Evolutionary conservation across 2,329 filamentous ascomycete species (phyloP), one percentile per base, ranked within the genome.

Genomic region (Colletotrichum sp.): DNA sequence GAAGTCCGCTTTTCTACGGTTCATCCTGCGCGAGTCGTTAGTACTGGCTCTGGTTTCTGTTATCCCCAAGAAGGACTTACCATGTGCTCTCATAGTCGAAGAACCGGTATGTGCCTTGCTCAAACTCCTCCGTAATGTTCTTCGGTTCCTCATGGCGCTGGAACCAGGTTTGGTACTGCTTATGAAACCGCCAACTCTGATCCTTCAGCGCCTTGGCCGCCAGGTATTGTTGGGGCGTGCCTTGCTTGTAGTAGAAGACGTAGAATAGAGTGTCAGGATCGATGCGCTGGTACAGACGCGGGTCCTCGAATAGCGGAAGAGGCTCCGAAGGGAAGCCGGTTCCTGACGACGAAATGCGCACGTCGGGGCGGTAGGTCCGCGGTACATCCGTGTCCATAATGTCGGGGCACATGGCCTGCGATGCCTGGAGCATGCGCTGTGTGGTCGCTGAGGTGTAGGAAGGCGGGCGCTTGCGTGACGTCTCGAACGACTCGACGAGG

Each of bases 131-230:
- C 0, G 97, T 99, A 82, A 99, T 99, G 80, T 93, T 96, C 89
- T 99, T 99, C 21, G 97, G 97, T 88, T 99, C 97, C 83, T 99
- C 97, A 80, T 99, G 97, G 68, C 97, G 92, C 85, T 99, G 97
- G 83, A 99, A 99, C 97, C 97, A 99, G 2, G 97, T 99, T 85
- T 98, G 97, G 83, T 99, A 99, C 85, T 99, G 97, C 89, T 99
- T 99, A 87, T 99, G 97, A 85, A 99, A 99, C 72, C 97, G 92
- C 97, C 97, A 99, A 85, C 96, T 98, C 85, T 99, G 97, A 79
- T 96, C 95, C 87, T 99, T 99, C 68, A 99, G 88, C n/a, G 97
- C 95, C 86, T 98, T 98, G 16, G 97, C 97, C 2, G 97, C 96
- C 75, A 99, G 90, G 83, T 96, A 98, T 84, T 99, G 97, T 84